These are phyloP conservation scores for Aspergillus cavernicola DNA, from an alignment of 495 filamentous ascomycete species.

Conservation along the genomic window DNA sequence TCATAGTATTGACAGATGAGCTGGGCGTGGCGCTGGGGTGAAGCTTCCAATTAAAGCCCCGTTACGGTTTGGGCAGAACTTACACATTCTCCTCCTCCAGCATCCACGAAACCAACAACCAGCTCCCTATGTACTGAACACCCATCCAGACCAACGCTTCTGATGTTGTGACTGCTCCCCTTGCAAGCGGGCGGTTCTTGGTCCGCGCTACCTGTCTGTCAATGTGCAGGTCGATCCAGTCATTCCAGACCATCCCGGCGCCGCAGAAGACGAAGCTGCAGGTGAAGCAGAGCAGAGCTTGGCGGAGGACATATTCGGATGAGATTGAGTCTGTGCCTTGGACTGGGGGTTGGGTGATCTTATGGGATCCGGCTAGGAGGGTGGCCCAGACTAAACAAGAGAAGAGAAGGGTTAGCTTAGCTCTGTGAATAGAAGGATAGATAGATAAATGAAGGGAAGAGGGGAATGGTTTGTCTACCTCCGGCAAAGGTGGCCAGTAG, in stretches of 20 bases:
- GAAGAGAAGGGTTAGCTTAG: not conserved
- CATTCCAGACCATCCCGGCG: conserved; percentile 16
- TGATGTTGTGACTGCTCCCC: conserved; percentile 1
- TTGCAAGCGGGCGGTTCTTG: conserved; percentile 13
- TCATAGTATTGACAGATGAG: no score
- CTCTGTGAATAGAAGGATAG: not conserved
- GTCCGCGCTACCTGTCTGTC: conserved; percentile 11
- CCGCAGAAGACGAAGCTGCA: conserved; percentile 11
- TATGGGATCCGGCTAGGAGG: conserved; percentile 9
- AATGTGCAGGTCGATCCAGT: conserved; percentile 16
- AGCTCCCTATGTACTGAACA: conserved; percentile 1
- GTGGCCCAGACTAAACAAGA: conserved; percentile 11
- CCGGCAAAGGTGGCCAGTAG: conserved; percentile 1
- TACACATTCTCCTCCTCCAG: conserved; percentile 4
- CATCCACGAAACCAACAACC: conserved; percentile 4
- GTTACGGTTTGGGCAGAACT: not conserved
- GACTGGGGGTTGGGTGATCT: not conserved
- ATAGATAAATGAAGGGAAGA: no score
- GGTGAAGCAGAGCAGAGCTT: conserved; percentile 6
- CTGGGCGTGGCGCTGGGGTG: no score
- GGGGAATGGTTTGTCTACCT: not conserved
- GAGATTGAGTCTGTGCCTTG: not conserved
- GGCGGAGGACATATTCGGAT: not conserved
- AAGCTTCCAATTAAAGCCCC: no score
- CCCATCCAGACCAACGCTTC: conserved; percentile 12